Conservation (phyloP, 2,329 filamentous ascomycete genomes). For the Thelonectria olida region DNA sequence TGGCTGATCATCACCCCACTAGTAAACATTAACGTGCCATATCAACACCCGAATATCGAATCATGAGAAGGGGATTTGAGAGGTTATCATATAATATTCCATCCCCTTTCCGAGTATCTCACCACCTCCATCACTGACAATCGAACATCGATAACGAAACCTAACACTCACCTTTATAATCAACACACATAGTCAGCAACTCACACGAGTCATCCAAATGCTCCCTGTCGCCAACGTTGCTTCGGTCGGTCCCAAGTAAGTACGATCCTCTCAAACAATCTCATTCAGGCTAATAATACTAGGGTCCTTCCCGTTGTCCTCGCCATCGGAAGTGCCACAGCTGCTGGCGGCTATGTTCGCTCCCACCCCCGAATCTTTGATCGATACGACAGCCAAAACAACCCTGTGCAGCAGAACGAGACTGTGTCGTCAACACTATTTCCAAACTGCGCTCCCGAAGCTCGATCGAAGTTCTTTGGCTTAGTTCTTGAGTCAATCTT, state of each 20-base stretch:
- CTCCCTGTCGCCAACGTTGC: slow-evolving; percentile 23
- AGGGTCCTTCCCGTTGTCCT: slow-evolving; percentile 35
- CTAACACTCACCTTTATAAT: neutral
- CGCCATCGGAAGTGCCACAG: slow-evolving; percentile 34
- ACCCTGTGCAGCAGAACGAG: slow-evolving; percentile 6
- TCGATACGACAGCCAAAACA: slow-evolving; percentile 12
- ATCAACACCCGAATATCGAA: neutral
- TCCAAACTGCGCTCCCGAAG: neutral
- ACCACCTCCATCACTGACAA: neutral
- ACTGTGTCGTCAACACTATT: neutral
- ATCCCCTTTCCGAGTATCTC: neutral
- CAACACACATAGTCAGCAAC: neutral
- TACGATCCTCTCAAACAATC: neutral
- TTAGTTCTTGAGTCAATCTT: slow-evolving; percentile 36
- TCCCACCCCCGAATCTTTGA: slow-evolving; percentile 6
- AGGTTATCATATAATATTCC: slow-evolving; percentile 23
- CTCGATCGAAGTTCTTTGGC: slow-evolving; percentile 29
- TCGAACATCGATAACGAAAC: neutral
- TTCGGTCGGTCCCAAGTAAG: slow-evolving; percentile 30
- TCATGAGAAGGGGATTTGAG: neutral
- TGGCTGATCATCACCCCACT: slow-evolving; percentile 31
- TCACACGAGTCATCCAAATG: slow-evolving; percentile 26
- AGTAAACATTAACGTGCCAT: slow-evolving; percentile 30
- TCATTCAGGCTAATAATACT: neutral
- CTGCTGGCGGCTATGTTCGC: slow-evolving; percentile 26